Base-by-base conservation (phyloP, 139 green algal genomes). In the Desmodesmus armatus region DNA sequence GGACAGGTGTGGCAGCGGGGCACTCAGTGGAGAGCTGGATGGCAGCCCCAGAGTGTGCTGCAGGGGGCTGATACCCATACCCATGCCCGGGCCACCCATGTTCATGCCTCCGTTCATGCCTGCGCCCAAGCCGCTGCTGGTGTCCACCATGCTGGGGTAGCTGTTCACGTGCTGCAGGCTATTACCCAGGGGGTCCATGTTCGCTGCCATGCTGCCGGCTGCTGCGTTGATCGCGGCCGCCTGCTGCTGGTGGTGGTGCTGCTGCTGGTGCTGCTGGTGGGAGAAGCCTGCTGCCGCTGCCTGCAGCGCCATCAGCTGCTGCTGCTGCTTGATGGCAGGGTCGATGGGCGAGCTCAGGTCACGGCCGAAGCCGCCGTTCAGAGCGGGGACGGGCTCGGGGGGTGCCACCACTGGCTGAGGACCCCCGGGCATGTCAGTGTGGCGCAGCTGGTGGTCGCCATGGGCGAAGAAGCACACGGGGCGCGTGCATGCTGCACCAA, bases 381-480 rank as follows among this genome's bases (percentile, higher is more conserved):
- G 39, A 7, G 27, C 81, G 11, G 55, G 51, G 51, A 71, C 41
- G 7, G 82, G 82, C 43, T 87, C 82, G 17, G 82, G 82, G 1
- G 82, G 82, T n/a, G 82, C 82, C 37, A 87, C 82, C n/a, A 88
- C 74, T 43, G 74, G 73, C 62, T 88, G 74, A 5, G 83, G 74
- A 29, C 62, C 73, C n/a, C 73, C 83, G 39, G 83, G 74, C 74
- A 83, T 70, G 74, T 44, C 44, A 9, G 74, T 84, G 74, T 84
- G 63, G 3, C 85, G 53, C 58, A 85, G 85, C 78, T 88, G 76
- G 11, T 55, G 35, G 33, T 81, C 58, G 31, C 62, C 74, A 33
- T 88, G 85, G 3, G 85, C 85, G 41, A 88, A 88, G 69, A 88
- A 88, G 78, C 85, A 88, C 19, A 88, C 78, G 13, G 85, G 70